These are phyloP conservation scores for Dillenia turbinata DNA, from an alignment of 164 flowering plant species.

Conservation along the genomic window DNA sequence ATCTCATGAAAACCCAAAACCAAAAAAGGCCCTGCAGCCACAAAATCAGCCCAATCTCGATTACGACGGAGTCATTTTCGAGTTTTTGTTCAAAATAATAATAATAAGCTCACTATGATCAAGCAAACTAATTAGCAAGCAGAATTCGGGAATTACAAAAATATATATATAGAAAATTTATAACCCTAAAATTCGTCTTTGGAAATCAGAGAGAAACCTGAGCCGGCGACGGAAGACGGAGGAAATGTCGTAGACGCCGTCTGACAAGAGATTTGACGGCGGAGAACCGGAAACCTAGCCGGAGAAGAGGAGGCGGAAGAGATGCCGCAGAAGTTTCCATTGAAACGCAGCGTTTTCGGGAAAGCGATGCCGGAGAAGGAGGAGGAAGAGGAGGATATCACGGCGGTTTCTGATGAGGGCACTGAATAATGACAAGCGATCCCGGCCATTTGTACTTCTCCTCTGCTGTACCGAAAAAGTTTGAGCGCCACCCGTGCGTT, in stretches of 20 bases:
- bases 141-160: not conserved
- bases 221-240: conserved; percentile 27
- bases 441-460: conserved; percentile 22
- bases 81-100: too few species aligned
- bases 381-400: conserved; percentile 28
- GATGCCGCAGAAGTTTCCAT: conserved; percentile 9
- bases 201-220: conserved; percentile 19
- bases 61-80: too few species aligned
- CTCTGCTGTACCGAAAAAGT: too few species aligned
- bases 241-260: conserved; percentile 24
- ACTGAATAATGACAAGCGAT: conserved; percentile 26
- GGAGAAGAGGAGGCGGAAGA: conserved; percentile 6
- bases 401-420: conserved; percentile 19
- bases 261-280: conserved; percentile 41
- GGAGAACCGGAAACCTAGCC: conserved; percentile 8
- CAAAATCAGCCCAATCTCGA: too few species aligned
- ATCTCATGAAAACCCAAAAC: too few species aligned
- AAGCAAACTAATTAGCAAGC: too few species aligned
- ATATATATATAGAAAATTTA: not conserved
- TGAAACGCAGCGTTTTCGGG: conserved; percentile 6
- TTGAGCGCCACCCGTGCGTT: too few species aligned
- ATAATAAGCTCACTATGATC: too few species aligned
- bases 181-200: too few species aligned
- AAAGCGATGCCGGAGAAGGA: conserved; percentile 23
- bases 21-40: too few species aligned